Evolutionary conservation across 2,329 filamentous ascomycete genomes (phyloP), one percentile per base, ranked within the genome.

Genomic region (Parascedosporium putredinis): DNA sequence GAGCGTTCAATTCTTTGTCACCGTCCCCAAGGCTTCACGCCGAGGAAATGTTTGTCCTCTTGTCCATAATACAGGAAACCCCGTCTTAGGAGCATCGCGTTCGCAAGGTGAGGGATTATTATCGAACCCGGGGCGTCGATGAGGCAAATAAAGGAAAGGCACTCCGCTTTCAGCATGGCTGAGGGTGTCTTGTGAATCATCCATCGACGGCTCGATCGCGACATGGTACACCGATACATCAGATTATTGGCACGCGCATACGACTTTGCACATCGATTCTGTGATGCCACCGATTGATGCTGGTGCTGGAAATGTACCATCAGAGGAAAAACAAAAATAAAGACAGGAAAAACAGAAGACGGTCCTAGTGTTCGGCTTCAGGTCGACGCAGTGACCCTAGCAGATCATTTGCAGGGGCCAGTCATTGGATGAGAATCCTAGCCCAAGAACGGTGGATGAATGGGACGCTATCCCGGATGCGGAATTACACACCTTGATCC

Each of bases 91-190:
- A 20, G n/a, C n/a, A n/a, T n/a, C n/a, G n/a, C n/a, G n/a, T n/a
- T n/a, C n/a, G n/a, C n/a, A n/a, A n/a, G n/a, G 20, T 42, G 38
- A 42, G 38, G 38, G 38, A 42, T 42, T 42, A 42, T 42, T 42
- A 42, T 42, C 38, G 20, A 20, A 10, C 38, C 38, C 12, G 18
- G 12, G 27, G 27, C 27, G 18, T 24, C 10, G 38, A 42, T 42
- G 33, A 36, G 33, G 38, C 38, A 42, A 42, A 42, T 42, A 42
- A 20, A 20, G 38, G n/a, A 20, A 16, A 36, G n/a, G 8, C 33
- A 36, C 8, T 5, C n/a, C 33, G 16, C 18, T 5, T 12, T 42
- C 16, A n/a, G n/a, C n/a, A 22, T 22, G 38, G 20, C 38, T 42
- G 16, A 20, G 23, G 23, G 4, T 20, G 12, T 9, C 6, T 36